These are phyloP conservation scores for Coniochaeta ligniaria DNA, from an alignment of 2,329 filamentous ascomycete genomes.

Conservation along the genomic window DNA sequence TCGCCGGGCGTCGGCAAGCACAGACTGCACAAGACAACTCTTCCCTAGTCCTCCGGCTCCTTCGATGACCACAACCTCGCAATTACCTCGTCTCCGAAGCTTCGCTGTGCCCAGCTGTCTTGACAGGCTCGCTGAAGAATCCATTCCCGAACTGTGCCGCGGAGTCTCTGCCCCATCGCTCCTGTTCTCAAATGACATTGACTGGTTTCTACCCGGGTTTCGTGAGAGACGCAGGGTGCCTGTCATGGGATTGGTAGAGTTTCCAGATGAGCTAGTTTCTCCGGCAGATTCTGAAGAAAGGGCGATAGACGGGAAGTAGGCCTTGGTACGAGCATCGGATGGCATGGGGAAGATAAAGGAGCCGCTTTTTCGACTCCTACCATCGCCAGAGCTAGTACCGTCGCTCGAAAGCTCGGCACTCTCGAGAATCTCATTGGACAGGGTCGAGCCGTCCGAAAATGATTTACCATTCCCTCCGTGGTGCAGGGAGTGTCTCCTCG, in stretches of 20 bases:
- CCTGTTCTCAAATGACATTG: slow-evolving; percentile 40
- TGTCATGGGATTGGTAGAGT: slow-evolving; percentile 25
- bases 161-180: slow-evolving; percentile 26
- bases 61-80: slow-evolving; percentile 55
- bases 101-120: slow-evolving; percentile 34
- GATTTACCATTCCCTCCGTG: slow-evolving; percentile 33
- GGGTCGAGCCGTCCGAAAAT: slow-evolving; percentile 45
- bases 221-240: slow-evolving; percentile 29
- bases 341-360: slow-evolving; percentile 39
- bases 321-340: slow-evolving; percentile 33
- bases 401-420: slow-evolving; percentile 51
- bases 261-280: slow-evolving; percentile 39
- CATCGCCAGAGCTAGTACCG: slow-evolving; percentile 50
- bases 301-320: slow-evolving; percentile 29
- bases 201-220: slow-evolving; percentile 45
- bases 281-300: slow-evolving; percentile 30
- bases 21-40: slow-evolving; percentile 56
- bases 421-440: slow-evolving; percentile 43
- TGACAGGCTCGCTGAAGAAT: slow-evolving; percentile 43
- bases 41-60: slow-evolving; percentile 59
- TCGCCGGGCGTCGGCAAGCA: slow-evolving; percentile 52
- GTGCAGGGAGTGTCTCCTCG: slow-evolving; percentile 52
- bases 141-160: slow-evolving; percentile 32
- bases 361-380: slow-evolving; percentile 38
- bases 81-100: slow-evolving; percentile 54